Percentiles rank a stretch among this genome's conserved stretches.
Conservation (phyloP, 768 basidiomycete genomes). For the Hydnum rufescens region DNA sequence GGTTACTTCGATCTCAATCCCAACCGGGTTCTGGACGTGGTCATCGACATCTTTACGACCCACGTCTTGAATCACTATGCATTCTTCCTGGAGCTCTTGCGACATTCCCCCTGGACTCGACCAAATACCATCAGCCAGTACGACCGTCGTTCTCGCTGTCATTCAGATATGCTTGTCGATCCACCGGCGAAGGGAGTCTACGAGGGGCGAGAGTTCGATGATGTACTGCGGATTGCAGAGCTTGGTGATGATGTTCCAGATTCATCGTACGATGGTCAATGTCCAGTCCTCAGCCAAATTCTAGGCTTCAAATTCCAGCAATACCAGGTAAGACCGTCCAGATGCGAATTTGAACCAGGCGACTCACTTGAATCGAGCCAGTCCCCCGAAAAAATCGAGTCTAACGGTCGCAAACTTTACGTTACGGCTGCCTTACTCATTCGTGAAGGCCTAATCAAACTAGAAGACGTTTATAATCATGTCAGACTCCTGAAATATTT, state of each 20-base stretch:
- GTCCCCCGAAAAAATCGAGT: constrained; percentile 41
- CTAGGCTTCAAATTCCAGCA: constrained; percentile 93
- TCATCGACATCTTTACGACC: constrained; percentile 75
- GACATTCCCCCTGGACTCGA: constrained; percentile 63
- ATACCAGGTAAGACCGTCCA: constrained; percentile 57
- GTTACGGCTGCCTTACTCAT: constrained; percentile 74
- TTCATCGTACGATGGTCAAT: too few relatives aligned
- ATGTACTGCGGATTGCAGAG: constrained; percentile 41
- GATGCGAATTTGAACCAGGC: too few relatives aligned
- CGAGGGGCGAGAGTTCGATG: constrained; percentile 42
- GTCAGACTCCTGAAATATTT: constrained; percentile 25
- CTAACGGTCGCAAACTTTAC: constrained; percentile 51
- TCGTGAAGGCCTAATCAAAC: constrained; percentile 67
- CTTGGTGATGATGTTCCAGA: background rate
- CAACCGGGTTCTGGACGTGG: constrained; percentile 79
- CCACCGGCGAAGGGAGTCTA: constrained; percentile 25
- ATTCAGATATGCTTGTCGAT: background rate
- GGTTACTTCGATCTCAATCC: constrained; percentile 96
- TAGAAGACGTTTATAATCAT: constrained; percentile 87
- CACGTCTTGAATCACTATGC: constrained; percentile 65
- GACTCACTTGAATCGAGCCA: constrained; percentile 13
- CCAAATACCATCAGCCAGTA: background rate
- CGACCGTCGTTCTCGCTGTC: constrained; percentile 2
- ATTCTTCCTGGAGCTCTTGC: constrained; percentile 76
- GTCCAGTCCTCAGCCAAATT: constrained; percentile 77